phyloP scores from a whole-genome alignment of 768 basidiomycete genomes.

The Pleurotus ostreatus region DNA sequence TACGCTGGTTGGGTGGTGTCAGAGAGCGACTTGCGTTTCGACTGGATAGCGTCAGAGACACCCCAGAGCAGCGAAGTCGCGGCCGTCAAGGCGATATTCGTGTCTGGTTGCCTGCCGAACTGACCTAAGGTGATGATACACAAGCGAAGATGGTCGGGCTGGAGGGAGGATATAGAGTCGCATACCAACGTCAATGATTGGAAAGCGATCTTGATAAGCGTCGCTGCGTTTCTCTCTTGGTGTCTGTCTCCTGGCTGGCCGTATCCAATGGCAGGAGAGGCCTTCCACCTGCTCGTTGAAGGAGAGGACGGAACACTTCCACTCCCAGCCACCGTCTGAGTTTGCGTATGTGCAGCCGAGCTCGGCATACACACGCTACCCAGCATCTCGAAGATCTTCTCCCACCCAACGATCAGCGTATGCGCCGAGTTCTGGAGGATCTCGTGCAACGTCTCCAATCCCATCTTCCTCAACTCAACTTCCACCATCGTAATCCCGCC shows the following conservation, averaged over 20 bases:
- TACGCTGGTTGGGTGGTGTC: slow-evolving; percentile 69
- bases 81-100: slow-evolving; percentile 93
- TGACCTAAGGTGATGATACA: slow-evolving; percentile 90
- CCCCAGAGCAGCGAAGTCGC: slow-evolving; percentile 94
- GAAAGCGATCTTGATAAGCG: slow-evolving; percentile 88
- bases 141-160: slow-evolving; percentile 74
- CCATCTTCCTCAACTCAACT: slow-evolving; percentile 84
- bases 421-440: slow-evolving; percentile 91
- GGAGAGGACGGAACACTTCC: slow-evolving; percentile 37
- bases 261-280: slow-evolving; percentile 40
- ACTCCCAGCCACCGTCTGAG: slow-evolving; percentile 36
- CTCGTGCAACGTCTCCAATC: slow-evolving; percentile 83
- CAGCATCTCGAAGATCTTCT: slow-evolving; percentile 88
- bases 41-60: slow-evolving; percentile 92
- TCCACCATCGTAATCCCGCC: slow-evolving; percentile 33
- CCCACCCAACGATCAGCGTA: slow-evolving; percentile 90
- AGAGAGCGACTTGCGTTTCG: slow-evolving; percentile 51
- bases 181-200: slow-evolving; percentile 92
- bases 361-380: slow-evolving; percentile 77
- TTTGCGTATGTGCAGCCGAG: slow-evolving; percentile 29
- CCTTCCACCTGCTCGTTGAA: slow-evolving; percentile 25
- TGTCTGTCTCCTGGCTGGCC: slow-evolving; percentile 36
- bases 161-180: slow-evolving; percentile 83
- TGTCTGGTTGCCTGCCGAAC: slow-evolving; percentile 90
- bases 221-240: slow-evolving; percentile 64